A percentile compares a stretch with the other conserved stretches of the same genome.
Evolutionary conservation across 2,329 filamentous ascomycete species (phyloP).

Genomic region (Aspergillus sergii): DNA sequence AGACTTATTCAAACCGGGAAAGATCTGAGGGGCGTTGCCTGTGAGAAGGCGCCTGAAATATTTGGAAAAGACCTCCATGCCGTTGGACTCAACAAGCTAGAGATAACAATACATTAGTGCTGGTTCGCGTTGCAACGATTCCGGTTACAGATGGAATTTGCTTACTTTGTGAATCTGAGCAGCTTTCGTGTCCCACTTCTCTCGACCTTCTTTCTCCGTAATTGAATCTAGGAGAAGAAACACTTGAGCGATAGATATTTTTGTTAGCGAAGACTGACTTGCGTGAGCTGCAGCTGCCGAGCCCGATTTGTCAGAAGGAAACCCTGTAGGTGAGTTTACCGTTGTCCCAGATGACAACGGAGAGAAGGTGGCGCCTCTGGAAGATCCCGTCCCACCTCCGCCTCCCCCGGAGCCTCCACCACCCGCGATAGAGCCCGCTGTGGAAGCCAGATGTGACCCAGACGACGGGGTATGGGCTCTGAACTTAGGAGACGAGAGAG

Average conservation of each 20-base stretch:
- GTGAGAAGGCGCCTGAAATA: constrained; percentile 92
- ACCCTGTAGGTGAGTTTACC: constrained; percentile 56
- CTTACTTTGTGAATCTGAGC: constrained; percentile 90
- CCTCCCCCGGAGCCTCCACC: constrained; percentile 53
- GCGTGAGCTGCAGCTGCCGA: constrained; percentile 47
- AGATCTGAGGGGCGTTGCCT: constrained; percentile 89
- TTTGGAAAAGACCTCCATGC: constrained; percentile 97
- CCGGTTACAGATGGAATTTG: constrained; percentile 22
- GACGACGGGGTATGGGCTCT: constrained; percentile 59
- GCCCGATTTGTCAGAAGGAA: constrained; percentile 51
- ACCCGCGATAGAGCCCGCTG: constrained; percentile 56
- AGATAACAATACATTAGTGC: background rate
- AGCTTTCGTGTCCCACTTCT: constrained; percentile 89
- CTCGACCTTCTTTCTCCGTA: constrained; percentile 88
- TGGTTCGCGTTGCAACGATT: background rate
- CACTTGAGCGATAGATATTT: constrained; percentile 93
- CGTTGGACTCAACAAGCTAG: constrained; percentile 93
- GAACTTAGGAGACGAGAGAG: constrained; percentile 59
- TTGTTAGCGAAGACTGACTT: constrained; percentile 69
- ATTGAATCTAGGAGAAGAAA: constrained; percentile 92
- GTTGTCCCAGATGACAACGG: constrained; percentile 61
- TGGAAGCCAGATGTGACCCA: constrained; percentile 58
- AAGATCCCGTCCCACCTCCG: constrained; percentile 57
- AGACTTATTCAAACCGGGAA: constrained; percentile 74
- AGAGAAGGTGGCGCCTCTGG: constrained; percentile 62